Evolutionary conservation across 2,329 filamentous ascomycete genomes (phyloP).

Genomic region (Fusarium sp.): DNA sequence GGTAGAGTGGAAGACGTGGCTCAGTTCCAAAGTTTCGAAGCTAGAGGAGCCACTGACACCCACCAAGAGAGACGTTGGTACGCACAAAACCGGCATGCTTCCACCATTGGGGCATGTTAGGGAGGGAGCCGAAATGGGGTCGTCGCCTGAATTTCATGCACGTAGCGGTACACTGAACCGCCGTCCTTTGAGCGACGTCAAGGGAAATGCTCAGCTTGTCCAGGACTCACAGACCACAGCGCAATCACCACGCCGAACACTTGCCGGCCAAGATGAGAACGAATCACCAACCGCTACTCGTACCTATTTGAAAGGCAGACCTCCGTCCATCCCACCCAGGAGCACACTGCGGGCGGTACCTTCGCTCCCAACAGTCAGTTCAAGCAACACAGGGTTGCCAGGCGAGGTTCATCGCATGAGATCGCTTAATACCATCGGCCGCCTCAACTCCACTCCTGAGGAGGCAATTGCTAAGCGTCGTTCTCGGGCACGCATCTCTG

Average conservation of each 20-base stretch:
- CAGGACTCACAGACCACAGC: background rate
- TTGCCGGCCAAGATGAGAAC: slow-evolving; percentile 37
- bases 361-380: slow-evolving; percentile 43
- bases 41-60: slow-evolving; percentile 54
- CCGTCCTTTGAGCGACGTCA: slow-evolving; percentile 28
- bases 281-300: slow-evolving; percentile 16
- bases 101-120: slow-evolving; percentile 60
- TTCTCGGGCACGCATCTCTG: slow-evolving; percentile 36
- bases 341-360: slow-evolving; percentile 46
- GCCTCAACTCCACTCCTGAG: slow-evolving; percentile 35
- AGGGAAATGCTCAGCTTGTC: slow-evolving; percentile 22
- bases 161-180: background rate
- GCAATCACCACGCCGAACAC: background rate
- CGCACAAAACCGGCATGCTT: slow-evolving; percentile 14
- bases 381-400: background rate
- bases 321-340: slow-evolving; percentile 34
- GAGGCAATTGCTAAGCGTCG: slow-evolving; percentile 41
- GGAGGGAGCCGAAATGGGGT: slow-evolving; percentile 66
- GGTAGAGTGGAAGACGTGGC: slow-evolving; percentile 69
- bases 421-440: slow-evolving; percentile 46
- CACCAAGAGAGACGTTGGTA: slow-evolving; percentile 15
- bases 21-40: slow-evolving; percentile 67
- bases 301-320: background rate
- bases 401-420: slow-evolving; percentile 41
- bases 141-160: slow-evolving; percentile 40